These are phyloP conservation scores for Epichloe amarillans DNA, from an alignment of 2,329 filamentous ascomycete species.

Conservation along the genomic window DNA sequence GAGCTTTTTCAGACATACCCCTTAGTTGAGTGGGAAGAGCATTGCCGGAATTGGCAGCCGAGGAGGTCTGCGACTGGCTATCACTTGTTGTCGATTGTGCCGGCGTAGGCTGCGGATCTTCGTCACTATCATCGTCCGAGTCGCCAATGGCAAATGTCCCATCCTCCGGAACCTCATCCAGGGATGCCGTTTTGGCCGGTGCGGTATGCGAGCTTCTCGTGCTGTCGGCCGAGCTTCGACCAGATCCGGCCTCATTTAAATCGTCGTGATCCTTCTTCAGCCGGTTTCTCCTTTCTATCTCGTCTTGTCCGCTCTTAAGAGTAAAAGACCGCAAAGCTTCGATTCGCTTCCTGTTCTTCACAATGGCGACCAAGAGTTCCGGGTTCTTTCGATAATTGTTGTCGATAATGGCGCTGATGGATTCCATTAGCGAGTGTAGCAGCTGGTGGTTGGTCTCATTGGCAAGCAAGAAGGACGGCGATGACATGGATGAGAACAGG, in stretches of 20 bases:
- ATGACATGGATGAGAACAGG: constrained; percentile 82
- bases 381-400: constrained; percentile 75
- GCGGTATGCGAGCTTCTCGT: constrained; percentile 41
- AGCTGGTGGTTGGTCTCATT: constrained; percentile 84
- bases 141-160: constrained; percentile 80
- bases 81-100: constrained; percentile 51
- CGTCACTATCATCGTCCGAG: constrained; percentile 51
- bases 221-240: constrained; percentile 54
- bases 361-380: constrained; percentile 63
- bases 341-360: constrained; percentile 71
- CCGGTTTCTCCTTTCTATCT: constrained; percentile 69
- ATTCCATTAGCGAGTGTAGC: constrained; percentile 70
- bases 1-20: constrained; percentile 93
- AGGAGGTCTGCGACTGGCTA: constrained; percentile 51
- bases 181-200: constrained; percentile 12
- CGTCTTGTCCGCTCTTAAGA: constrained; percentile 79
- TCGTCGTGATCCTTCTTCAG: constrained; percentile 48
- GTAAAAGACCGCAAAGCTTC: constrained; percentile 80
- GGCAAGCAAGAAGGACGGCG: constrained; percentile 78
- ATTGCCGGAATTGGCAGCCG: constrained; percentile 56
- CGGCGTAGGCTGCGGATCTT: constrained; percentile 43
- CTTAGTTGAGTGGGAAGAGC: constrained; percentile 69
- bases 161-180: constrained; percentile 41
- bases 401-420: constrained; percentile 80
- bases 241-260: constrained; percentile 33